These are phyloP conservation scores for Tetraselmis chui DNA, from an alignment of 139 green algal species.

Conservation along the genomic window DNA sequence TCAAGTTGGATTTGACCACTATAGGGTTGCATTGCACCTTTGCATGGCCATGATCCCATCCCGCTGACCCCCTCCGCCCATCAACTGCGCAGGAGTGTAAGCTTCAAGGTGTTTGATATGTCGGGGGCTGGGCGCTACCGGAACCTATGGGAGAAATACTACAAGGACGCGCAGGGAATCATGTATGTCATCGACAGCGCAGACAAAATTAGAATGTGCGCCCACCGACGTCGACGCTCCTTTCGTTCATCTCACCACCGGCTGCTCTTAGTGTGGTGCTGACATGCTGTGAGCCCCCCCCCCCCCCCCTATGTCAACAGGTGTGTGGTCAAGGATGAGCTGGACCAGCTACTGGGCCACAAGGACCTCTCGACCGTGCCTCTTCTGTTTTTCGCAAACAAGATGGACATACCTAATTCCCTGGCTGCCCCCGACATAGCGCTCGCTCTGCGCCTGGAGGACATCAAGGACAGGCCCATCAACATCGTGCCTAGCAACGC, in stretches of 20 bases:
- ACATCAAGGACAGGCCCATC: slow-evolving; percentile 66
- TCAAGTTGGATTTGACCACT: not conserved
- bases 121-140: slow-evolving; percentile 67
- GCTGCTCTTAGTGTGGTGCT: too few relatives aligned
- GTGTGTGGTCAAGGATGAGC: slow-evolving; percentile 54
- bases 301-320: too few relatives aligned
- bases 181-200: slow-evolving; percentile 75
- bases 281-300: too few relatives aligned
- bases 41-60: slow-evolving; percentile 2
- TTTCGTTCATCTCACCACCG: too few relatives aligned
- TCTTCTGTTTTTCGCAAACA: slow-evolving; percentile 75
- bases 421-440: slow-evolving; percentile 55
- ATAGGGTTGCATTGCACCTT: not conserved
- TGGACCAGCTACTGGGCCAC: slow-evolving; percentile 50
- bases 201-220: slow-evolving; percentile 34
- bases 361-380: slow-evolving; percentile 32
- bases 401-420: slow-evolving; percentile 63
- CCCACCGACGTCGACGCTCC: too few relatives aligned
- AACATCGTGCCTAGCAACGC: slow-evolving; percentile 71
- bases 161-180: slow-evolving; percentile 56
- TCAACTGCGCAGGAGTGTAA: slow-evolving; percentile 30
- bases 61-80: not conserved
- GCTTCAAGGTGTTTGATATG: slow-evolving; percentile 84
- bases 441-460: slow-evolving; percentile 49
- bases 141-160: slow-evolving; percentile 76